Evolutionary conservation across 176 grass and related monocot species (phyloP), one percentile per base, ranked within the genome.

Genomic region (Poa pratensis): DNA sequence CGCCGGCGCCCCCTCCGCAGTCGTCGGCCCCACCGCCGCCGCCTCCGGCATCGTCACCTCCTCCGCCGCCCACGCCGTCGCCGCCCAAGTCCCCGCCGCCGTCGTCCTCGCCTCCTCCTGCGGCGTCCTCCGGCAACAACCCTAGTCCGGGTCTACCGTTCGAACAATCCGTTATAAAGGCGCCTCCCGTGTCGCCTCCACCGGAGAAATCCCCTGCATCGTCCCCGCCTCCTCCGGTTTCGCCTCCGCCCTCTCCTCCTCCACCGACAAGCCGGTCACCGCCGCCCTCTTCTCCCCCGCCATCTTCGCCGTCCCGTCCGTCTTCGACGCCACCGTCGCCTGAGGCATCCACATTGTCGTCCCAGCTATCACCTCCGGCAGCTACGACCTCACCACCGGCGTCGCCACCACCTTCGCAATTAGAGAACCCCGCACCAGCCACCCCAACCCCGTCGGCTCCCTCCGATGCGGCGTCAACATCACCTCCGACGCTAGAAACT

Each of bases 171-270:
- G 1, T 7, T 19, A 7, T 6, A 15, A 43, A 19, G 7, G 14
- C 45, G 3, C 55, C 87, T 9, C 65, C 7, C 12, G 24, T 0
- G 46, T 63, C 57, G 37, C 28, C 3, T 35, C 86, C 73, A 7
- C 48, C 28, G 13, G 43, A 6, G 16, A 81, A 19, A 14, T 45
- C 82, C 2, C 49, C 90, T 27, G 0, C 53, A 22, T 0, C 58
- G 23, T 64, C 84, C 42, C 39, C 80, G 5, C 81, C 90, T 23
- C 86, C 86, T 39, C 80, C 67, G 3, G 59, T 61, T 22, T 76
- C 80, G 6, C 79, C 83, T 40, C 48, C 82, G 19, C 72, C 86
- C 2, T 85, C 90, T 0, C 54, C 82, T 11, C 86, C 83, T 11
- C 86, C 83, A 27, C 48, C 40, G 24, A 4, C 65, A 18, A 87